Evolutionary conservation across 768 basidiomycete species (phyloP).

Genomic region (Termitomyces titanicus): DNA sequence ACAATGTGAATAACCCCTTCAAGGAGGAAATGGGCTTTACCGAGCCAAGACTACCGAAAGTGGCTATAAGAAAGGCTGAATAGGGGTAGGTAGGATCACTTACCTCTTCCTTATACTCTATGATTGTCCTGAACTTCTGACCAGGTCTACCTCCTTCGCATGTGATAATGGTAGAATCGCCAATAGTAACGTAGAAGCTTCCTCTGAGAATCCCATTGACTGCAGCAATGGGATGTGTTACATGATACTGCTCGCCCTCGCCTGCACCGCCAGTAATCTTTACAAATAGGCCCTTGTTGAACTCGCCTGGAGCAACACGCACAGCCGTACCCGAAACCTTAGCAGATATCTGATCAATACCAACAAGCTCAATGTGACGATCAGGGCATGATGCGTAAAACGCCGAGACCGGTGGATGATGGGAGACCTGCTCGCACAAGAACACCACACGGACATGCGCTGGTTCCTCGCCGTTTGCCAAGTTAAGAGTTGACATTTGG

Average conservation of each 20-base stretch:
- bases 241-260: constrained; percentile 78
- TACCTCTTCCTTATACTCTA: constrained; percentile 97
- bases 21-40: constrained; percentile 76
- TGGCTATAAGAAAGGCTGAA: background rate
- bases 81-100: constrained; percentile 19
- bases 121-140: constrained; percentile 69
- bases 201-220: constrained; percentile 94
- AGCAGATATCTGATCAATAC: constrained; percentile 92
- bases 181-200: constrained; percentile 86
- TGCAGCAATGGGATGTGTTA: constrained; percentile 85
- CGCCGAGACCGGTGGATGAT: constrained; percentile 93
- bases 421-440: constrained; percentile 92
- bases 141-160: constrained; percentile 66
- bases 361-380: constrained; percentile 65
- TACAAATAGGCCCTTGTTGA: constrained; percentile 88
- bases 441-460: constrained; percentile 57
- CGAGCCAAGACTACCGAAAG: constrained; percentile 73
- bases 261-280: constrained; percentile 69
- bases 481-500: constrained; percentile 58
- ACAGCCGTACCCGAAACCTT: constrained; percentile 87
- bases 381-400: constrained; percentile 78
- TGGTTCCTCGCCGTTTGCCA: constrained; percentile 24
- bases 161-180: constrained; percentile 77
- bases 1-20: constrained; percentile 91
- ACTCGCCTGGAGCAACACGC: constrained; percentile 76